Conservation (phyloP, 495 filamentous ascomycete species). For the Penicillium ochrochloron region DNA sequence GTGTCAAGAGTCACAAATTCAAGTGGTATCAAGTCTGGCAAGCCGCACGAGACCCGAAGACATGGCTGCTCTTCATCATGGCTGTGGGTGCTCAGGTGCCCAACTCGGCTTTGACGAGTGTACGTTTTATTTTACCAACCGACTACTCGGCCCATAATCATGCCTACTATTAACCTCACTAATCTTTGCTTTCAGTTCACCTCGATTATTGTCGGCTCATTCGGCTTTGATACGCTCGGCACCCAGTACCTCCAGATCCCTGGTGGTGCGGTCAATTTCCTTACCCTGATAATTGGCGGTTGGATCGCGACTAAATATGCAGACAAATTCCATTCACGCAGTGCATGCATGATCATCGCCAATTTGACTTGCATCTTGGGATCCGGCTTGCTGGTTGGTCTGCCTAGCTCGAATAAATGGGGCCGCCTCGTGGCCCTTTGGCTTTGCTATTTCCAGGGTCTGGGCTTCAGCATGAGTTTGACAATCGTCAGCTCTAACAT, state of each 20-base stretch:
- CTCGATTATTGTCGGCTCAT: conserved; percentile 54
- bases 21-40: conserved; percentile 54
- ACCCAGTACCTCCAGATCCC: conserved; percentile 60
- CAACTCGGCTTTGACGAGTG: conserved; percentile 47
- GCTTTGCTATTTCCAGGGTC: conserved; percentile 58
- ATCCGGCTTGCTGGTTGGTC: conserved; percentile 55
- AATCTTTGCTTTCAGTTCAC: conserved; percentile 34
- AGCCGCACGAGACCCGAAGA: conserved; percentile 53
- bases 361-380: conserved; percentile 62
- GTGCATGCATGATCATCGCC: conserved; percentile 40
- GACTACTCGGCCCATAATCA: neutral
- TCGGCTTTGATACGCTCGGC: conserved; percentile 59
- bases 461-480: conserved; percentile 53
- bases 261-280: conserved; percentile 47
- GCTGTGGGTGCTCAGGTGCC: conserved; percentile 41
- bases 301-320: conserved; percentile 47
- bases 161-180: neutral
- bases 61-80: conserved; percentile 50
- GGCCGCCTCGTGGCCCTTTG: conserved; percentile 57
- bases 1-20: conserved; percentile 53
- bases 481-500: conserved; percentile 52
- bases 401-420: conserved; percentile 56
- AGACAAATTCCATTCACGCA: conserved; percentile 36
- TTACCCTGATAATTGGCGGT: conserved; percentile 41
- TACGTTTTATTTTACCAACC: conserved; percentile 25